Conservation (phyloP, 495 filamentous ascomycete species). For the Amniculicola lignicola region DNA sequence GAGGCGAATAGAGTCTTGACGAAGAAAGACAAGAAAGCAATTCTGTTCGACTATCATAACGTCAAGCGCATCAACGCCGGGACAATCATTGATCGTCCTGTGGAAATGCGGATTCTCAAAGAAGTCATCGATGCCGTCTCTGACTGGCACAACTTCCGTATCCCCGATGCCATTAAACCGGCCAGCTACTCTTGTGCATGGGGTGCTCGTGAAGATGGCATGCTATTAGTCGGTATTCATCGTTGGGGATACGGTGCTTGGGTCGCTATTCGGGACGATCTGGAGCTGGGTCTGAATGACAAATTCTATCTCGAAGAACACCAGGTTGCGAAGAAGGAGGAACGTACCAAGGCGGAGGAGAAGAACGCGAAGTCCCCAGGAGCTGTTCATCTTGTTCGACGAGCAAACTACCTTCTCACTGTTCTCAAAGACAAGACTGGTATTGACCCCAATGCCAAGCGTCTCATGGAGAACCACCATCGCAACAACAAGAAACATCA, state of each 20-base stretch:
- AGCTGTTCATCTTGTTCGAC: constrained; percentile 91
- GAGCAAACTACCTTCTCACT: constrained; percentile 89
- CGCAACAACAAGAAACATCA: constrained; percentile 41
- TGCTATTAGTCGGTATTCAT: constrained; percentile 91
- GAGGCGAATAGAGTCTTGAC: constrained; percentile 70
- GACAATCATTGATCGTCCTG: constrained; percentile 83
- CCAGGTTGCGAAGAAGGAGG: constrained; percentile 94
- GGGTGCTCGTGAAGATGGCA: constrained; percentile 91
- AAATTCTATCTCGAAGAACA: constrained; percentile 98
- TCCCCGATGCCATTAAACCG: constrained; percentile 86
- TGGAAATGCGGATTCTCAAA: constrained; percentile 79
- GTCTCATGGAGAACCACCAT: constrained; percentile 34
- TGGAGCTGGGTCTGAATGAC: constrained; percentile 77
- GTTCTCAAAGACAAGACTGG: constrained; percentile 72
- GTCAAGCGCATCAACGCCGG: constrained; percentile 93
- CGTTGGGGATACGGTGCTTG: constrained; percentile 93
- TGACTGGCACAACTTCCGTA: constrained; percentile 73
- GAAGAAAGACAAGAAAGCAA: constrained; percentile 95
- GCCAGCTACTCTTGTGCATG: constrained; percentile 80
- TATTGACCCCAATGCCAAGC: constrained; percentile 26
- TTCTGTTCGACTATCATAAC: constrained; percentile 86
- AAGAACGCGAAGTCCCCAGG: constrained; percentile 86
- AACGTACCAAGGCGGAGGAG: constrained; percentile 72
- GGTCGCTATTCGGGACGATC: constrained; percentile 87
- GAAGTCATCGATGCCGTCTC: constrained; percentile 60